These are phyloP conservation scores for Asterophora lycoperdoides DNA, from an alignment of 768 basidiomycete genomes.

Conservation along the genomic window DNA sequence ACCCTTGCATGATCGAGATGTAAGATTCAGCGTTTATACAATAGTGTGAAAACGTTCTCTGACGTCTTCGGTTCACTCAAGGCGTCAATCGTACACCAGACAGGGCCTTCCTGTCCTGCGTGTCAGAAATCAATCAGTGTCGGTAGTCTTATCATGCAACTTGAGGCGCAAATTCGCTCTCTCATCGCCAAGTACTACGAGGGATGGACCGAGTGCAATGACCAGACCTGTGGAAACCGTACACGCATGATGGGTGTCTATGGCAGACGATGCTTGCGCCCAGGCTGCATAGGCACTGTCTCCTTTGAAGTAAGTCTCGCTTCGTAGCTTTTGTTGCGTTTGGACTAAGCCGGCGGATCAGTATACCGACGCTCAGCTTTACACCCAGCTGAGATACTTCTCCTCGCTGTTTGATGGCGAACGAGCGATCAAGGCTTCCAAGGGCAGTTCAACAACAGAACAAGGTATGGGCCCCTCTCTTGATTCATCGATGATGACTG, in stretches of 20 bases:
- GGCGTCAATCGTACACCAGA: conserved; percentile 61
- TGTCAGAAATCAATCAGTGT: conserved; percentile 52
- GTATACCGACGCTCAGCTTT: conserved; percentile 55
- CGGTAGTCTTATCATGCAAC: conserved; percentile 73
- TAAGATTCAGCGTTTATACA: conserved; percentile 20
- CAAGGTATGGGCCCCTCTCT: conserved; percentile 29
- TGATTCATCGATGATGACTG: not conserved
- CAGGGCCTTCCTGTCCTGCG: conserved; percentile 66
- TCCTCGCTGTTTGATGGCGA: conserved; percentile 70
- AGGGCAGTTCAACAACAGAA: conserved; percentile 35
- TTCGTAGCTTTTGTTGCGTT: not conserved
- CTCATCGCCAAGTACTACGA: conserved; percentile 83
- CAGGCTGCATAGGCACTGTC: conserved; percentile 66
- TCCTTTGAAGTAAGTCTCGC: conserved; percentile 61
- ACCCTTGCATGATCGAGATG: conserved; percentile 57
- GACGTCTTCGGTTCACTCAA: conserved; percentile 24
- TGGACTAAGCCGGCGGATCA: not conserved
- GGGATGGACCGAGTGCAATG: conserved; percentile 85
- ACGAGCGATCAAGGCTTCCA: conserved; percentile 51
- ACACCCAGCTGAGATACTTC: conserved; percentile 89
- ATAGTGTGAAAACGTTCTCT: not conserved
- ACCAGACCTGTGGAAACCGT: conserved; percentile 73
- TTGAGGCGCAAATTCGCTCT: conserved; percentile 80
- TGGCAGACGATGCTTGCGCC: conserved; percentile 73
- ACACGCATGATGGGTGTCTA: conserved; percentile 96